phyloP scores from a whole-genome alignment of 2,329 filamentous ascomycete species.

The Sporothrix curviconia region DNA sequence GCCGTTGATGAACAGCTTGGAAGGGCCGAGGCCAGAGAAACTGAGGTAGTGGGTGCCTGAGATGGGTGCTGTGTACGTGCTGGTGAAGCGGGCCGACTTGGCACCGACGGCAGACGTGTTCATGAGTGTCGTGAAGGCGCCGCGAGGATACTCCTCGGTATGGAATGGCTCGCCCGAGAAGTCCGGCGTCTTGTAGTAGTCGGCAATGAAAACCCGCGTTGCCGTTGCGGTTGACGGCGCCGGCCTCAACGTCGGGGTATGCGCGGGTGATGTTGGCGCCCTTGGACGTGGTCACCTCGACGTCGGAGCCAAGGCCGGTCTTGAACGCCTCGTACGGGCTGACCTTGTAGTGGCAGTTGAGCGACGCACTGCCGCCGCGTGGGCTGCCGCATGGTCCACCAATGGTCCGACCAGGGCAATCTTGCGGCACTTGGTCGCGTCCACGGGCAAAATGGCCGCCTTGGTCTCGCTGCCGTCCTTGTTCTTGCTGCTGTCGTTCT shows the following conservation, averaged over 20 bases:
- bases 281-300: constrained; percentile 27
- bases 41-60: constrained; percentile 58
- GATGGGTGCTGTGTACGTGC: constrained; percentile 52
- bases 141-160: constrained; percentile 34
- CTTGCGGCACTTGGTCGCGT: constrained; percentile 21
- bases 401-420: constrained; percentile 53
- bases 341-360: constrained; percentile 58
- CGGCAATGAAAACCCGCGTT: not conserved
- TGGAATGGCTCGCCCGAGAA: constrained; percentile 41
- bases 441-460: constrained; percentile 40
- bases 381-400: constrained; percentile 49
- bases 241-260: constrained; percentile 44
- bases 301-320: constrained; percentile 34
- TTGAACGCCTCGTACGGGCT: constrained; percentile 67
- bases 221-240: not conserved
- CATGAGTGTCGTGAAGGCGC: constrained; percentile 24
- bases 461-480: not conserved
- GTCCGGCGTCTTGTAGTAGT: not conserved
- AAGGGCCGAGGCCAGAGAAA: constrained; percentile 59
- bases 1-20: constrained; percentile 58
- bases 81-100: constrained; percentile 53
- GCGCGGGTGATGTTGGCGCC: constrained; percentile 50
- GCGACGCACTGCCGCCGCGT: constrained; percentile 59
- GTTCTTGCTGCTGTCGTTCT: constrained; percentile 43
- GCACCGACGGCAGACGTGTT: constrained; percentile 40